Conservation (phyloP, 2,329 filamentous ascomycete species). For the Hypoxylon sp. region DNA sequence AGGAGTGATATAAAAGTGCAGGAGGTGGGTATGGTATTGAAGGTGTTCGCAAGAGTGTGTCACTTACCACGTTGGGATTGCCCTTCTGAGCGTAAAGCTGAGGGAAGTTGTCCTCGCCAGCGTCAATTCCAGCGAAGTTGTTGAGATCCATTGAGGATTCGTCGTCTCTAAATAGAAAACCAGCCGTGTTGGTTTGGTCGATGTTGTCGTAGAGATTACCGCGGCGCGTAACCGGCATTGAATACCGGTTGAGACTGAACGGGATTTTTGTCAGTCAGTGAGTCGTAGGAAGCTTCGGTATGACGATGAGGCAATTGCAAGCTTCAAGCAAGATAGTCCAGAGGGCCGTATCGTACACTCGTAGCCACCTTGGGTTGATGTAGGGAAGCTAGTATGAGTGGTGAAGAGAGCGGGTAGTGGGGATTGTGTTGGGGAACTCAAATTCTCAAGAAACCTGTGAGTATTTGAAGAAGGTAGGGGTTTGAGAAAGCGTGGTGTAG, state of each 20-base stretch:
- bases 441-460: neutral
- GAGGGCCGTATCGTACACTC: neutral
- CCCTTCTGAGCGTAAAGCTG: constrained; percentile 79
- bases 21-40: neutral
- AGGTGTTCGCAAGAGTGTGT: neutral
- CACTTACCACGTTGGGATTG: constrained; percentile 63
- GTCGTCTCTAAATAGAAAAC: constrained; percentile 89
- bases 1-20: neutral
- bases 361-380: neutral
- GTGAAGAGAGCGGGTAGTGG: neutral
- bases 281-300: neutral
- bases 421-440: neutral
- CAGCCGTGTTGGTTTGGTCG: constrained; percentile 87
- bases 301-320: neutral
- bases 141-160: constrained; percentile 75
- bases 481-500: neutral
- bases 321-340: neutral
- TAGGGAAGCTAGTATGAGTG: neutral
- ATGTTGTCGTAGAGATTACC: constrained; percentile 79
- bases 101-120: constrained; percentile 87
- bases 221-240: constrained; percentile 87
- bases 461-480: neutral
- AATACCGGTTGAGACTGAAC: constrained; percentile 86
- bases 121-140: constrained; percentile 78
- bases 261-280: constrained; percentile 46